phyloP scores from a whole-genome alignment of 2,329 filamentous ascomycete species.

The Pyrenochaeta sp. region DNA sequence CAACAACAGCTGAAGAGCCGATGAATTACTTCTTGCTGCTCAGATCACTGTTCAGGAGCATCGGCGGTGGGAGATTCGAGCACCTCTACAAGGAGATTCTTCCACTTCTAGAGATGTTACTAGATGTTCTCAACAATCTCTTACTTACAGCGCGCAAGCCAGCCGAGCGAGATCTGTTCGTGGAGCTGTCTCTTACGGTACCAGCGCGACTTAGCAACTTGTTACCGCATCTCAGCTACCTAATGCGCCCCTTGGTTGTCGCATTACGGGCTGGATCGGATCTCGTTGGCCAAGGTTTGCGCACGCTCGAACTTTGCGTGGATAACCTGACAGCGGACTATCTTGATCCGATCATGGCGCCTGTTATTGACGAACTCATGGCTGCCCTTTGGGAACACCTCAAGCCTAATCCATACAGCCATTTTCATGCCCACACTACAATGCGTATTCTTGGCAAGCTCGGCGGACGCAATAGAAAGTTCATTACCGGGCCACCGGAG shows the following conservation, averaged over 20 bases:
- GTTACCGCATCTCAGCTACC: conserved; percentile 90
- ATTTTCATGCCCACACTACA: conserved; percentile 97
- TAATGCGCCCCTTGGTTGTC: conserved; percentile 98
- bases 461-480: conserved; percentile 93
- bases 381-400: conserved; percentile 96
- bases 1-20: conserved; percentile 93
- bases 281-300: conserved; percentile 89
- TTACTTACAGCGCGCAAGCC: conserved; percentile 90
- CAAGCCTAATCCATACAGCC: conserved; percentile 91
- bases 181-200: conserved; percentile 95
- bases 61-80: conserved; percentile 96
- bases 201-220: conserved; percentile 93
- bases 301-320: conserved; percentile 94
- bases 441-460: conserved; percentile 97
- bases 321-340: conserved; percentile 99
- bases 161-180: conserved; percentile 91
- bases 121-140: conserved; percentile 96
- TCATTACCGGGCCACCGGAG: conserved; percentile 88
- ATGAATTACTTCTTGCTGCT: conserved; percentile 98
- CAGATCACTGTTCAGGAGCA: conserved; percentile 91
- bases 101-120: conserved; percentile 92
- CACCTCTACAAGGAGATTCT: conserved; percentile 98
- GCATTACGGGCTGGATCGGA: conserved; percentile 91
- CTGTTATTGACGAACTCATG: conserved; percentile 98
- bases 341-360: conserved; percentile 97